Evolutionary conservation across 495 filamentous ascomycete species (phyloP), one percentile per base, ranked within the genome.

Genomic region (Neurospora africana): DNA sequence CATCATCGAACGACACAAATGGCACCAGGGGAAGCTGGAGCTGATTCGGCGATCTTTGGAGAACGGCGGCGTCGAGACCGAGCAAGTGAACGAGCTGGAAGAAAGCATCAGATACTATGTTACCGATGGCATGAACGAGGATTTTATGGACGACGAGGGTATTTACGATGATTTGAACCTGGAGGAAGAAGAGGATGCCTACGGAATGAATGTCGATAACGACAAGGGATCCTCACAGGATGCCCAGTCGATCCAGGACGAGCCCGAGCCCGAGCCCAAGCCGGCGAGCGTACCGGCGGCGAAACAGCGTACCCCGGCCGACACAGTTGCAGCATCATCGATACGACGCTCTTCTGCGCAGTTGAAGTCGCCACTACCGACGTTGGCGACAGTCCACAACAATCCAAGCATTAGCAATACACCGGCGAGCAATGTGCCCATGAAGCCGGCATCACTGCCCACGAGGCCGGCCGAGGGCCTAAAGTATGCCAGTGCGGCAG

Each of bases 91-190:
- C 61, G 92, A 93, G 23, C 79, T 97, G 21, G 92, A 97, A 81
- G 96, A 98, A 72, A 89, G 88, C 77, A 98, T 99, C 81, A 89
- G 89, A 75, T 97, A 97, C 83, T 98, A 98, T 80, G 93, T 98
- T 69, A 89, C 95, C 71, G 93, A 93, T 78, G 93, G 94, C 76
- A 90, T 91, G 81, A 93, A 91, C 71, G 84, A 91, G 40, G 96
- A 98, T 75, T 98, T 91, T 82, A 87, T 92, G 75, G 94, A 97
- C 75, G 93, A 98, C 76, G 95, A 98, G 68, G 82, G 79, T 70
- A 90, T 99, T 73, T 99, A 99, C 80, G 96, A 99, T 77, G 96
- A 98, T 69, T 84, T 99, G 68, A 91, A 94, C 75, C 89, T 99
- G 36, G 89, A 93, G 68, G 95, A 96, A 73, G 96, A 98, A 74